These are phyloP conservation scores for Pyrenophora graminea DNA, from an alignment of 2,329 filamentous ascomycete genomes.

Conservation along the genomic window DNA sequence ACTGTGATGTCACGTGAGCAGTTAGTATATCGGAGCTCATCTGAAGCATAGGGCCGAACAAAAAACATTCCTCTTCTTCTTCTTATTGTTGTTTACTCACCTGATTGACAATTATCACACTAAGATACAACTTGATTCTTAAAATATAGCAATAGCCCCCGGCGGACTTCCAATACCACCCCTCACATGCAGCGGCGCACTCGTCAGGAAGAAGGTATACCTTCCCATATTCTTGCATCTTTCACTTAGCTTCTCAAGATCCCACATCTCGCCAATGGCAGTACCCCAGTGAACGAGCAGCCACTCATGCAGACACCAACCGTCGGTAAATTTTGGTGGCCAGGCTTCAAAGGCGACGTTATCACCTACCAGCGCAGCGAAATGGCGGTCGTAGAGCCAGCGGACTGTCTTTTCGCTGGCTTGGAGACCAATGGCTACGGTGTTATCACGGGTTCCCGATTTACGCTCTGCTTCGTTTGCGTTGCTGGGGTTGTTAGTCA, in stretches of 20 bases:
- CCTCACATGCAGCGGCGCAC: conserved; percentile 62
- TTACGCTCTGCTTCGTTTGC: conserved; percentile 34
- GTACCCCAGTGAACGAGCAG: conserved; percentile 37
- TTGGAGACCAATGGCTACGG: conserved; percentile 40
- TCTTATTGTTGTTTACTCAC: too few relatives aligned
- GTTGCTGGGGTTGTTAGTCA: conserved; percentile 15
- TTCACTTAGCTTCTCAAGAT: conserved; percentile 56
- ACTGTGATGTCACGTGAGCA: too few relatives aligned
- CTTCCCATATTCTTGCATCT: conserved; percentile 59
- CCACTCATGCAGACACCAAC: conserved; percentile 44
- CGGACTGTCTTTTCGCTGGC: conserved; percentile 38
- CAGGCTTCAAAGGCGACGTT: conserved; percentile 48
- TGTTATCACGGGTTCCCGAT: conserved; percentile 40
- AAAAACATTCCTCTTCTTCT: too few relatives aligned
- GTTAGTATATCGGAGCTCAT: too few relatives aligned
- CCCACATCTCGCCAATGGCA: conserved; percentile 46
- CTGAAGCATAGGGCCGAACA: too few relatives aligned
- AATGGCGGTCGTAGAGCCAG: conserved; percentile 46
- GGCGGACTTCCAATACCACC: conserved; percentile 49
- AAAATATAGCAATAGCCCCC: conserved; percentile 44
- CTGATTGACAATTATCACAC: too few relatives aligned
- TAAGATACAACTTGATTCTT: not conserved
- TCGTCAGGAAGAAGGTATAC: conserved; percentile 66
- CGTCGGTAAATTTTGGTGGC: conserved; percentile 36
- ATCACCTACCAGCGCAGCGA: conserved; percentile 46